Percentiles rank a stretch among this genome's conserved stretches.
Evolutionary conservation across 768 basidiomycete genomes (phyloP).

Genomic region (Suillus subalutaceus): DNA sequence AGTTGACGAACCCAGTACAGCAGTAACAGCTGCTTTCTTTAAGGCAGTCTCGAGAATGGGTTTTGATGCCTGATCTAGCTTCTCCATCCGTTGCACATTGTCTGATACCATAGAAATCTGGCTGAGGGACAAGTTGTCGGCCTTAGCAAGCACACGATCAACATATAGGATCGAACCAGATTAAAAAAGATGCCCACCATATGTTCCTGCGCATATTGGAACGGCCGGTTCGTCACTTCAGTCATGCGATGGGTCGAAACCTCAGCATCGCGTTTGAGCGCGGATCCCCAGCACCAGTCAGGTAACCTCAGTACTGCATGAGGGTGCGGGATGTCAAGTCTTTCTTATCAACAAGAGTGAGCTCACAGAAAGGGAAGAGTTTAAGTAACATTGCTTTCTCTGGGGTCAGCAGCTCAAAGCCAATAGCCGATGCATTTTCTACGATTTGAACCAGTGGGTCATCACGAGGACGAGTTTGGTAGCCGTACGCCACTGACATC

Average conservation of each 20-base stretch:
- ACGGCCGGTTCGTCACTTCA: constrained; percentile 8
- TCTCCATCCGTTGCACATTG: constrained; percentile 18
- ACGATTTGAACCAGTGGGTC: neutral
- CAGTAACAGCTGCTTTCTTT: constrained; percentile 15
- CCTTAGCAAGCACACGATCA: neutral
- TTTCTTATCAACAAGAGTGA: constrained; percentile 3
- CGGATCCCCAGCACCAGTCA: constrained; percentile 15
- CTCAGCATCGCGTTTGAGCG: constrained; percentile 12
- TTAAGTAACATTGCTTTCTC: constrained; percentile 5
- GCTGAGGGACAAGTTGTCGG: neutral
- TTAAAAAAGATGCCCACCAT: constrained; percentile 10
- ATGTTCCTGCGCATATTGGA: constrained; percentile 10
- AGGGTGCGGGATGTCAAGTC: neutral
- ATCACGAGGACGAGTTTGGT: neutral
- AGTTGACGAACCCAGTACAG: constrained; percentile 17
- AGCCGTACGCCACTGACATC: neutral
- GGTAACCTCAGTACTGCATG: constrained; percentile 13
- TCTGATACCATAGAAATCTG: constrained; percentile 16
- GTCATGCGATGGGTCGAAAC: neutral
- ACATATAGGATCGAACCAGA: neutral
- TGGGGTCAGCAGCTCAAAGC: neutral
- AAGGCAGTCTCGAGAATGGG: constrained; percentile 10
- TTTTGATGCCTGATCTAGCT: constrained; percentile 7
- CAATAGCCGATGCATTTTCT: neutral
- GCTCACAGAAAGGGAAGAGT: constrained; percentile 3